Conservation (phyloP, 1,284 basidiomycete genomes). For the Singerocomus rubriflavus region DNA sequence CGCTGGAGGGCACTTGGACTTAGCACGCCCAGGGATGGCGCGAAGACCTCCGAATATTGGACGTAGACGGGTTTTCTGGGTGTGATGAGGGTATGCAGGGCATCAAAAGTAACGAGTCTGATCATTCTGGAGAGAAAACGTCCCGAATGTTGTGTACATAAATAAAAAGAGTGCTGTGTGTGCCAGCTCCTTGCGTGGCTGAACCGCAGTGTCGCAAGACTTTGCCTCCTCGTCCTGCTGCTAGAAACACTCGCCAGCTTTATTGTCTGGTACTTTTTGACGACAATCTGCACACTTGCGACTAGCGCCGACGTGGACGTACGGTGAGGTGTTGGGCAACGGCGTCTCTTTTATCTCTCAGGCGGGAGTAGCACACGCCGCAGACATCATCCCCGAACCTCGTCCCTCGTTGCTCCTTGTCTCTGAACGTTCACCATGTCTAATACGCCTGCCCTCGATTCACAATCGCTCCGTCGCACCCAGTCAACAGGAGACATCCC, state of each 20-base stretch:
- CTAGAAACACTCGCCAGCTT: not conserved
- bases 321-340: conserved; percentile 13
- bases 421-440: conserved; percentile 29
- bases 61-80: conserved; percentile 63
- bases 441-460: conserved; percentile 25
- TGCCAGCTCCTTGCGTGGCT: not conserved
- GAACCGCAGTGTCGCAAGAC: conserved; percentile 1
- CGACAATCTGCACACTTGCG: conserved; percentile 12
- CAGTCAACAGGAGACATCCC: conserved; percentile 38
- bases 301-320: conserved; percentile 22
- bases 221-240: conserved; percentile 14
- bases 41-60: conserved; percentile 66
- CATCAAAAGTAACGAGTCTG: conserved; percentile 66
- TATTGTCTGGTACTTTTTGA: conserved; percentile 5
- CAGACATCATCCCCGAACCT: conserved; percentile 29
- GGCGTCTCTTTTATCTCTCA: conserved; percentile 9
- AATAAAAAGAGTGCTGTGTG: conserved; percentile 12
- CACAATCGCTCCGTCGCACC: conserved; percentile 34
- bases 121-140: conserved; percentile 5
- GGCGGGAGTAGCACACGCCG: conserved; percentile 22
- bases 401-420: conserved; percentile 11
- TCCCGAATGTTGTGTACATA: conserved; percentile 9
- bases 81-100: conserved; percentile 63
- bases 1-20: conserved; percentile 47
- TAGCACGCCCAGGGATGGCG: conserved; percentile 58